Evolutionary conservation across 129 eudicot species (phyloP).

Genomic region (Tagetes patula): DNA sequence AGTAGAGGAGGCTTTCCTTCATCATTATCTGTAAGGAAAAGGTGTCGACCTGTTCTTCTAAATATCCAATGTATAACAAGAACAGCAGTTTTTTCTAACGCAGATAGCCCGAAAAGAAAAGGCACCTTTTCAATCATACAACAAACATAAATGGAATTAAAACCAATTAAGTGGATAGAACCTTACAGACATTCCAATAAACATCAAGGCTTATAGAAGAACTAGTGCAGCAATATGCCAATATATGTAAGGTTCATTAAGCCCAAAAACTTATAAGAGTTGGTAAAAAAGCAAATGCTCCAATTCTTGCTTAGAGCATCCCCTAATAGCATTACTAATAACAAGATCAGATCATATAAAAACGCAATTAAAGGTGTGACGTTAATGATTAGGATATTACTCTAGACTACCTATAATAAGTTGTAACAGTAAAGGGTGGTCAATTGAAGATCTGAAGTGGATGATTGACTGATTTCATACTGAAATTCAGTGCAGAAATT

Average conservation of each 20-base stretch:
- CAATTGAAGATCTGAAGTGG: constrained; percentile 6
- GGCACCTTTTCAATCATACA: constrained; percentile 60
- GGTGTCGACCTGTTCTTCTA: constrained; percentile 94
- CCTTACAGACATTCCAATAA: background rate
- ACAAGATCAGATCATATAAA: background rate
- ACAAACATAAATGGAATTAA: constrained; percentile 17
- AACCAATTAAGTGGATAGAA: background rate
- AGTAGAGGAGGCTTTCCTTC: constrained; percentile 94
- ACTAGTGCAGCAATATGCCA: background rate
- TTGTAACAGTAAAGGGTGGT: background rate
- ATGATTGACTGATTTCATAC: background rate
- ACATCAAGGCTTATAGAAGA: constrained; percentile 14
- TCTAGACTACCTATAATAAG: background rate
- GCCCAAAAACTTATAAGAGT: background rate
- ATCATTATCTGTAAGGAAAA: constrained; percentile 82
- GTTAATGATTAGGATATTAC: background rate
- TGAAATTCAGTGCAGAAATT: background rate
- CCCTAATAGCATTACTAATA: constrained; percentile 6
- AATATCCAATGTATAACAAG: constrained; percentile 84
- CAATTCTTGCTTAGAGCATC: constrained; percentile 4
- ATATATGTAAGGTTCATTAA: background rate
- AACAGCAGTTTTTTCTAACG: constrained; percentile 78
- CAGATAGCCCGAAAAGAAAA: constrained; percentile 84
- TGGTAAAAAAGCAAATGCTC: background rate
- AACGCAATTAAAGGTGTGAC: background rate